phyloP scores from a whole-genome alignment of 495 filamentous ascomycete species.

The Podospora conica region DNA sequence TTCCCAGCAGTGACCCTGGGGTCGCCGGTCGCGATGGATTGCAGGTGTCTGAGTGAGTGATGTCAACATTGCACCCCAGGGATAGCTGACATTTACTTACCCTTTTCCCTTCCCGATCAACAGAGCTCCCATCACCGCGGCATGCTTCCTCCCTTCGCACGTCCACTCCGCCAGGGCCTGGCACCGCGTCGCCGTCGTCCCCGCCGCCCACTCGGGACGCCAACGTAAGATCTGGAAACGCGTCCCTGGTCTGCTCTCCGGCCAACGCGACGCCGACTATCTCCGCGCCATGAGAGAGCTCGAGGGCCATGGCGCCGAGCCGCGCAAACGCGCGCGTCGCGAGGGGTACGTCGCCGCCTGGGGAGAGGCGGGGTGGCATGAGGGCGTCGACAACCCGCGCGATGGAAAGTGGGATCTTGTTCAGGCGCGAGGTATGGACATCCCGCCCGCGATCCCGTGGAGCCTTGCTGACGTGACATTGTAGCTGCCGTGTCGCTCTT shows the following conservation, averaged over 20 bases:
- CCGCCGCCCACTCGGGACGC: constrained; percentile 8
- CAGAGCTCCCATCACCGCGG: constrained; percentile 20
- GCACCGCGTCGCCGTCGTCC: constrained; percentile 27
- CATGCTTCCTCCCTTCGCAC: constrained; percentile 18
- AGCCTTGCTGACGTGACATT: not conserved
- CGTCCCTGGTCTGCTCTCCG: constrained; percentile 15
- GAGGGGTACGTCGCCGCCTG: constrained; percentile 16
- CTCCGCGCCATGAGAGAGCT: constrained; percentile 21
- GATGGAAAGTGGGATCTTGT: constrained; percentile 22
- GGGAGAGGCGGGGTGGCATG: constrained; percentile 21
- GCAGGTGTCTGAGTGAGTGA: not conserved
- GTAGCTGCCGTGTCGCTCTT: constrained; percentile 10
- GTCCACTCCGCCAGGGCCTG: constrained; percentile 22
- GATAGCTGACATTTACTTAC: constrained; percentile 3
- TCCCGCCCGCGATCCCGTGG: not conserved
- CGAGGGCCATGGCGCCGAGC: constrained; percentile 12
- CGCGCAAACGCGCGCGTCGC: constrained; percentile 23
- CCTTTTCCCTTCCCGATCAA: not conserved
- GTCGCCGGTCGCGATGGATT: not conserved
- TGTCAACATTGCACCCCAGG: not conserved
- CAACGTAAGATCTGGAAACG: constrained; percentile 31
- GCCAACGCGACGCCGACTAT: constrained; percentile 2
- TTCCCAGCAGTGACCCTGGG: not conserved
- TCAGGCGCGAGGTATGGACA: constrained; percentile 23
- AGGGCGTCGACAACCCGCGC: constrained; percentile 1